Evolutionary conservation across 2,329 filamentous ascomycete species (phyloP).

Genomic region (Neonectria faginata): DNA sequence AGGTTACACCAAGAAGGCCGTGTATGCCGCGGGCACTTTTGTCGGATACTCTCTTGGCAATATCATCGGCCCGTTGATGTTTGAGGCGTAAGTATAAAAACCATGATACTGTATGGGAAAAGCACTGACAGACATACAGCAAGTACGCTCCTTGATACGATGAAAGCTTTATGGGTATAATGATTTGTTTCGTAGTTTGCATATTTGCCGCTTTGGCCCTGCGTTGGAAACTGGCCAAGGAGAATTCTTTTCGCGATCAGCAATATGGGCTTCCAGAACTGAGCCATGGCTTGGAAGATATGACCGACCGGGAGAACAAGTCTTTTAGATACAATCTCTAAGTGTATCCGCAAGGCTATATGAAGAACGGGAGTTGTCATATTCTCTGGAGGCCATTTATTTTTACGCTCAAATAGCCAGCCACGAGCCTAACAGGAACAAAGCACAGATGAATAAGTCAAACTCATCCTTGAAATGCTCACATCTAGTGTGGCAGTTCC

Average conservation of each 20-base stretch:
- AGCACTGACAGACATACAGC: conserved; percentile 11
- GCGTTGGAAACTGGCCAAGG: conserved; percentile 40
- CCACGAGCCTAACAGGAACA: too few relatives aligned
- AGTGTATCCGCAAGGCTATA: not conserved
- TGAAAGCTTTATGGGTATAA: conserved; percentile 46
- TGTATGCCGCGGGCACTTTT: conserved; percentile 47
- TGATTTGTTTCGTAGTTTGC: conserved; percentile 48
- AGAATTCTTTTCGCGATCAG: conserved; percentile 48
- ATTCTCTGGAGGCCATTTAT: too few relatives aligned
- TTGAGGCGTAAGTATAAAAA: conserved; percentile 44
- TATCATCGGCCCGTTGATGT: conserved; percentile 49
- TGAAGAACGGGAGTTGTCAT: too few relatives aligned
- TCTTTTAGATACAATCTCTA: conserved; percentile 34
- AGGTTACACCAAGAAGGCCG: conserved; percentile 49
- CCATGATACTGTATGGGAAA: not conserved
- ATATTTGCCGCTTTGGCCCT: conserved; percentile 47
- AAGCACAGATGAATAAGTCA: too few relatives aligned
- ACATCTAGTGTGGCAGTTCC: too few relatives aligned
- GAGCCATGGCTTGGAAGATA: conserved; percentile 54
- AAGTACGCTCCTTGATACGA: conserved; percentile 49
- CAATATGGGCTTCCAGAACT: conserved; percentile 48
- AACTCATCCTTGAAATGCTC: too few relatives aligned
- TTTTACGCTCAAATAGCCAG: too few relatives aligned
- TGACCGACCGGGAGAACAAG: conserved; percentile 50
- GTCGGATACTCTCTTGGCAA: conserved; percentile 51